Conservation (phyloP, 2,329 filamentous ascomycete genomes). For the Hypoxylon sp. region DNA sequence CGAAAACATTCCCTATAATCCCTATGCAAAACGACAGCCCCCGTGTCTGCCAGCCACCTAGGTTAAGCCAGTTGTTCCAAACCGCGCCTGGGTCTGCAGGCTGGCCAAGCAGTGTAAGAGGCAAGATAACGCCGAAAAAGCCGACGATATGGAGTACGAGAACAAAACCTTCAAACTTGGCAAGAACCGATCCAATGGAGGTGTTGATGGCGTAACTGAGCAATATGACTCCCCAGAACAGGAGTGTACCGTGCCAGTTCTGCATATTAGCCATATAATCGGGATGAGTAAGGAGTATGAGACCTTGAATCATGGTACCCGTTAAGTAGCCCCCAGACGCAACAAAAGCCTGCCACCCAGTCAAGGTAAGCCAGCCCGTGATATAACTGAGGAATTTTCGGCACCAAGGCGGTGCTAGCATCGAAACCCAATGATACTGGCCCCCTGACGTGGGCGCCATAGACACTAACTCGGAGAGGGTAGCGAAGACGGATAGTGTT, state of each 20-base stretch:
- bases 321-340: constrained; percentile 35
- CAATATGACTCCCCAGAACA: constrained; percentile 54
- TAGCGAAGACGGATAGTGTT: constrained; percentile 37
- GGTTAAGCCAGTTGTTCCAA: constrained; percentile 62
- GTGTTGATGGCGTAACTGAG: constrained; percentile 51
- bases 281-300: constrained; percentile 39
- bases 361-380: constrained; percentile 42
- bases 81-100: constrained; percentile 59
- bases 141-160: constrained; percentile 61
- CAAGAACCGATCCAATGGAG: constrained; percentile 59
- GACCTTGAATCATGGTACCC: constrained; percentile 44
- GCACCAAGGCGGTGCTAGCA: constrained; percentile 37
- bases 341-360: constrained; percentile 42
- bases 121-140: constrained; percentile 60
- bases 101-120: constrained; percentile 56
- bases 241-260: constrained; percentile 54
- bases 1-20: constrained; percentile 40
- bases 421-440: constrained; percentile 45
- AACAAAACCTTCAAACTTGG: constrained; percentile 60
- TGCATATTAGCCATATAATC: constrained; percentile 48
- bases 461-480: constrained; percentile 40
- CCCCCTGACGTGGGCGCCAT: constrained; percentile 45
- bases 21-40: constrained; percentile 59
- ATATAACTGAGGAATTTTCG: constrained; percentile 42
- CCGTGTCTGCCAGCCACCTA: constrained; percentile 63